Base-by-base conservation (phyloP, 1,284 basidiomycete genomes). In the Phaffia rhodozyma region DNA sequence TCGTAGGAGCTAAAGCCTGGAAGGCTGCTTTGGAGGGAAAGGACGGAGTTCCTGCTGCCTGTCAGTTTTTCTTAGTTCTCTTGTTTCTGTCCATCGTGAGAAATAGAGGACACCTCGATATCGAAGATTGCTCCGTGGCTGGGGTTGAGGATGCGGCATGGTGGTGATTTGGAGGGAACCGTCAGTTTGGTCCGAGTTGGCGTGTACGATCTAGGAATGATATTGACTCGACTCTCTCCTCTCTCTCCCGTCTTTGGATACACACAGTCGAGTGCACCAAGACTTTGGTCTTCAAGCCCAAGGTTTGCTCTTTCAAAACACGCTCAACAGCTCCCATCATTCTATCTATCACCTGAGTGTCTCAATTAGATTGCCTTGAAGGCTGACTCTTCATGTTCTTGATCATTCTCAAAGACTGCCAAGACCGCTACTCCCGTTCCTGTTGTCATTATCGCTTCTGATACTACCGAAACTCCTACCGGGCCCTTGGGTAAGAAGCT, bases 341-440 rank as follows among this genome's bases (percentile, higher is more conserved):
- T 43, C 18, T 4, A 3, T n/a, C 4, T 34, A 11, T 29, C 16
- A 43, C 13, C 13, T 7, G 38, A 43, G 13, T 43, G 13, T 43
- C 13, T 11, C 38, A 16, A 43, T 11, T 43, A 16, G 2, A 16
- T 43, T 43, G 2, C 13, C 38, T 43, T 53, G 25, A 27, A 53
- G 18, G 18, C 18, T 53, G 52, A 53, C 30, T 32, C 18, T 23
- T 53, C 18, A 13, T 53, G 11, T 20, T 53, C 30, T 53, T 13
- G 2, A 13, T 9, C 2, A 32, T 32, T 13, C 52, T 27, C 30
- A 53, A 27, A 66, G 70, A 91, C 91, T 1, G 87, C 91, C 57
- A 96, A 96, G 77, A 82, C 83, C 0, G 90, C 88, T 6, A 84
- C 83, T 30, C 84, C 90, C 1, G 82, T 89, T 62, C 92, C 91